Conservation (phyloP, 768 basidiomycete genomes). For the Hericium coralloides region DNA sequence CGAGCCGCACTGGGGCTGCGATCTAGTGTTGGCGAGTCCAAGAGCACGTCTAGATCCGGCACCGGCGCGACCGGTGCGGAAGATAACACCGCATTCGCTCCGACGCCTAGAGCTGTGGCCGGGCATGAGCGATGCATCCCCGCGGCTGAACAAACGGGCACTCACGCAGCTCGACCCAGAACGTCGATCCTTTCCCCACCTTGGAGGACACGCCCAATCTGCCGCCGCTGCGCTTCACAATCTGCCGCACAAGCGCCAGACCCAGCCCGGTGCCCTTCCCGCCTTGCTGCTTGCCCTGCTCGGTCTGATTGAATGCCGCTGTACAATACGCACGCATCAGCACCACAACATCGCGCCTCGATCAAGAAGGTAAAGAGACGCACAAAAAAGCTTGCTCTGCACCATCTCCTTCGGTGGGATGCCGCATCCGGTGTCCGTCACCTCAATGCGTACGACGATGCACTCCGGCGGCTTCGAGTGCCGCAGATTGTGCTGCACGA, state of each 20-base stretch:
- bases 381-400: conserved; percentile 64
- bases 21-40: not conserved
- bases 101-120: conserved; percentile 52
- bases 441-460: conserved; percentile 80
- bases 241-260: conserved; percentile 42
- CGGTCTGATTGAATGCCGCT: conserved; percentile 76
- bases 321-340: not conserved
- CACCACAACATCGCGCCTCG: not conserved
- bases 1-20: too few relatives aligned
- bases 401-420: conserved; percentile 58
- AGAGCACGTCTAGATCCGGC: not conserved
- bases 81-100: conserved; percentile 36
- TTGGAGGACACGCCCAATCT: conserved; percentile 33
- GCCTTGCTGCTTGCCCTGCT: conserved; percentile 60
- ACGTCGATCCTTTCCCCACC: conserved; percentile 66
- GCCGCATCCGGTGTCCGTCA: conserved; percentile 68
- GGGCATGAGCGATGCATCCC: not conserved
- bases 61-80: not conserved
- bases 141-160: not conserved
- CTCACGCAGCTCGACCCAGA: conserved; percentile 77
- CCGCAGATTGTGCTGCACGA: conserved; percentile 43
- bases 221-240: conserved; percentile 41
- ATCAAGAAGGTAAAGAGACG: conserved; percentile 15
- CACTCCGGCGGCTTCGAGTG: conserved; percentile 39
- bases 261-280: conserved; percentile 50